Percentiles rank a stretch among this genome's conserved stretches.
These are phyloP conservation scores for Kregervanrija fluxuum DNA, from an alignment of 805 yeast species.

Conservation along the genomic window DNA sequence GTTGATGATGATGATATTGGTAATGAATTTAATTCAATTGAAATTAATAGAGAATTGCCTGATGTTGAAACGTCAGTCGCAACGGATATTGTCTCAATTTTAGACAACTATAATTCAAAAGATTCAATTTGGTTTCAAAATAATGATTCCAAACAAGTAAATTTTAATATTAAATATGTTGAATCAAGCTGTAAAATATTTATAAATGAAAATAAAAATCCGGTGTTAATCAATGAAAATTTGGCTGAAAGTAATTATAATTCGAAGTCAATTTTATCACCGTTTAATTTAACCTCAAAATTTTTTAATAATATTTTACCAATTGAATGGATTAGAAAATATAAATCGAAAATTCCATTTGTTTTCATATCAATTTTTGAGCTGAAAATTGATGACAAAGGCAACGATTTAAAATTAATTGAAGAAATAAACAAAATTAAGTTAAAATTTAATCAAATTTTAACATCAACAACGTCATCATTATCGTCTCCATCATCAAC, in stretches of 20 bases:
- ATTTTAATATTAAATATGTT: conserved; percentile 9
- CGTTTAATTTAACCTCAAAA: conserved; percentile 33
- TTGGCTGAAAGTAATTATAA: neutral
- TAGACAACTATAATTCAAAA: conserved; percentile 5
- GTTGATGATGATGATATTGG: neutral
- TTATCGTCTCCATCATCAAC: too few relatives aligned
- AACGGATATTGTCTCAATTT: conserved; percentile 2
- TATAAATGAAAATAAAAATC: conserved; percentile 5
- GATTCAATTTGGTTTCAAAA: conserved; percentile 9
- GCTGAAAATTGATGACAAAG: conserved; percentile 20
- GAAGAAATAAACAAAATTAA: conserved; percentile 31
- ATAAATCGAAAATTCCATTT: conserved; percentile 39
- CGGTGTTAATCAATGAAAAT: neutral
- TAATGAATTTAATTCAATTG: conserved; percentile 2
- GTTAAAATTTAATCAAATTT: conserved; percentile 22
- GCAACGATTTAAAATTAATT: conserved; percentile 22
- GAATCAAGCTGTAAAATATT: conserved; percentile 4
- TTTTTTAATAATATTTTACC: conserved; percentile 38
- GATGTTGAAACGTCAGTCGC: conserved; percentile 19
- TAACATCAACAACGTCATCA: conserved; percentile 1
- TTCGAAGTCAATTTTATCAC: conserved; percentile 32
- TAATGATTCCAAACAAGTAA: conserved; percentile 3
- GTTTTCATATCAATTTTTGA: conserved; percentile 40
- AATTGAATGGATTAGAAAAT: conserved; percentile 47
- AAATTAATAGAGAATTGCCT: conserved; percentile 16